Conservation (phyloP, 257 asterid genomes). For the Petrea volubilis region DNA sequence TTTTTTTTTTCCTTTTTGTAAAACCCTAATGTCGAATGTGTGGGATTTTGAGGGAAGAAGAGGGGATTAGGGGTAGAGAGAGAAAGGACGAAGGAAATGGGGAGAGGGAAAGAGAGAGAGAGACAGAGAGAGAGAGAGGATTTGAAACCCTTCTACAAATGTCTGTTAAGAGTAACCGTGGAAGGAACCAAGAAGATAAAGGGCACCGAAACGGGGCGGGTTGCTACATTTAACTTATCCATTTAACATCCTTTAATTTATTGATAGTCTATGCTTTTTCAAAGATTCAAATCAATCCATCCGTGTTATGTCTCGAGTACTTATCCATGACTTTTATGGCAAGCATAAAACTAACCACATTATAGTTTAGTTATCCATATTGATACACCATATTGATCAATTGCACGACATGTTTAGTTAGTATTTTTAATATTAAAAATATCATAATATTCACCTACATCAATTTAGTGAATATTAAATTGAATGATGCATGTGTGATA, state of each 20-base stretch:
- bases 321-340: no score
- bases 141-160: slow-evolving; percentile 1
- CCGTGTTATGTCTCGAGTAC: no score
- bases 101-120: slow-evolving; percentile 5
- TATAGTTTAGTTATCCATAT: no score
- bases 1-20: not conserved
- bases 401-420: no score
- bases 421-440: no score
- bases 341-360: no score
- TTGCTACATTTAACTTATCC: not conserved
- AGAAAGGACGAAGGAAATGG: not conserved
- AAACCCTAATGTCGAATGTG: slow-evolving; percentile 28
- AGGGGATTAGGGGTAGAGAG: not conserved
- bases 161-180: slow-evolving; percentile 16
- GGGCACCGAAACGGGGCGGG: slow-evolving; percentile 22
- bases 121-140: slow-evolving; percentile 9
- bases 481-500: no score
- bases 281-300: not conserved
- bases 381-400: no score
- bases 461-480: no score
- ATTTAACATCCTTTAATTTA: not conserved
- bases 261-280: not conserved
- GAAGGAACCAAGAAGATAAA: slow-evolving; percentile 21
- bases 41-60: slow-evolving; percentile 1
- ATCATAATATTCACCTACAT: no score